phyloP scores from a whole-genome alignment of 202 grass and related monocot species.

The Saccharum hybrid region DNA sequence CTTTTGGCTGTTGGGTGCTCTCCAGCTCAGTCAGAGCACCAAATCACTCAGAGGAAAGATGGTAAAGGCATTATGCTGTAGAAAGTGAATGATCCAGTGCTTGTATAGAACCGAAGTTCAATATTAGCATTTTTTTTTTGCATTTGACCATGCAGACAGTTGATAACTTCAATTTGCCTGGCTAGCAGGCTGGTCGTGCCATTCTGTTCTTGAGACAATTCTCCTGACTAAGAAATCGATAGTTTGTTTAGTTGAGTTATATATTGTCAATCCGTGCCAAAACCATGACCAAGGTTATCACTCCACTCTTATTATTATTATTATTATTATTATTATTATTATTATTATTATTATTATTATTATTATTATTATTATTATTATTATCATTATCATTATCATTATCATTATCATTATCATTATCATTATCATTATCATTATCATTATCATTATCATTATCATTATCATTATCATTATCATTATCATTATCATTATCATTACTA shows the following conservation, averaged over 20 bases:
- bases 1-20: background rate
- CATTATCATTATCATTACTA: too few relatives aligned
- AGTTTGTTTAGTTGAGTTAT: background rate
- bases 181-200: background rate
- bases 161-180: background rate
- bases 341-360: background rate
- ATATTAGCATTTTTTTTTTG: background rate
- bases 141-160: background rate
- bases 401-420: too few relatives aligned
- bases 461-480: background rate
- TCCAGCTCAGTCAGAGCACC: conserved; percentile 22
- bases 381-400: too few relatives aligned
- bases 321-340: background rate
- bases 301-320: background rate
- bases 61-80: background rate
- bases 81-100: background rate
- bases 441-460: too few relatives aligned
- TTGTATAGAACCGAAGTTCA: background rate
- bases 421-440: too few relatives aligned
- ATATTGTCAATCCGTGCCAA: background rate
- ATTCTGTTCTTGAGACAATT: conserved; percentile 2
- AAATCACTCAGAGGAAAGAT: conserved; percentile 19
- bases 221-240: background rate
- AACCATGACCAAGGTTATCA: background rate
- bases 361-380: too few relatives aligned